phyloP scores from a whole-genome alignment of 352 stramenopile species.

The Blastocystis sp. region DNA sequence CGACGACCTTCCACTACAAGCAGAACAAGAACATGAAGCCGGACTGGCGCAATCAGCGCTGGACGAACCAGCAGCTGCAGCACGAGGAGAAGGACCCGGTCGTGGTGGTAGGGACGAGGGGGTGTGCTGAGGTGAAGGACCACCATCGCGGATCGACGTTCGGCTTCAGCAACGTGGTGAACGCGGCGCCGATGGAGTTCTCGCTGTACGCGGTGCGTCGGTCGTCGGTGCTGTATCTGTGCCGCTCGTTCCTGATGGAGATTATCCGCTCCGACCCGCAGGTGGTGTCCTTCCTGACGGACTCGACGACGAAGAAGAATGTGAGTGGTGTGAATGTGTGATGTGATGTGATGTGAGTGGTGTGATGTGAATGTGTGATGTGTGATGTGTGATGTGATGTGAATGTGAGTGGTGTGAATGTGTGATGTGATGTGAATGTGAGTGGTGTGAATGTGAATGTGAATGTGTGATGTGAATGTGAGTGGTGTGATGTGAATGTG shows the following conservation, averaged over 20 bases:
- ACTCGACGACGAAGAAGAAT: constrained; percentile 7
- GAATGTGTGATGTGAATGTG: neutral
- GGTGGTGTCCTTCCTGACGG: constrained; percentile 23
- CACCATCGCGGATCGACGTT: constrained; percentile 18
- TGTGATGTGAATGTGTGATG: neutral
- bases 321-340: neutral
- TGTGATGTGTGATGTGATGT: neutral
- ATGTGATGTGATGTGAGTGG: neutral
- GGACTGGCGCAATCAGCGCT: constrained; percentile 61
- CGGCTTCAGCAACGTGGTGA: constrained; percentile 35
- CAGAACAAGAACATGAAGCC: constrained; percentile 56
- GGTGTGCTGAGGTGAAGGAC: neutral
- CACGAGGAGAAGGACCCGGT: neutral
- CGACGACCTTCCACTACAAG: constrained; percentile 12
- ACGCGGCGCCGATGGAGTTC: constrained; percentile 36
- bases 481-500: neutral
- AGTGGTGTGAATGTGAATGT: neutral
- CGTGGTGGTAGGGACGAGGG: neutral
- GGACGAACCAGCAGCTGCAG: constrained; percentile 29
- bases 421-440: neutral
- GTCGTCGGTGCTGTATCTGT: constrained; percentile 44
- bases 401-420: neutral
- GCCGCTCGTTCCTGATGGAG: constrained; percentile 20
- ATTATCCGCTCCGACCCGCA: constrained; percentile 45
- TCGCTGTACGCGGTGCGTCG: constrained; percentile 61